Base-by-base conservation (phyloP, 2,329 filamentous ascomycete species). In the Immersiporthe knoxdaviesiana region DNA sequence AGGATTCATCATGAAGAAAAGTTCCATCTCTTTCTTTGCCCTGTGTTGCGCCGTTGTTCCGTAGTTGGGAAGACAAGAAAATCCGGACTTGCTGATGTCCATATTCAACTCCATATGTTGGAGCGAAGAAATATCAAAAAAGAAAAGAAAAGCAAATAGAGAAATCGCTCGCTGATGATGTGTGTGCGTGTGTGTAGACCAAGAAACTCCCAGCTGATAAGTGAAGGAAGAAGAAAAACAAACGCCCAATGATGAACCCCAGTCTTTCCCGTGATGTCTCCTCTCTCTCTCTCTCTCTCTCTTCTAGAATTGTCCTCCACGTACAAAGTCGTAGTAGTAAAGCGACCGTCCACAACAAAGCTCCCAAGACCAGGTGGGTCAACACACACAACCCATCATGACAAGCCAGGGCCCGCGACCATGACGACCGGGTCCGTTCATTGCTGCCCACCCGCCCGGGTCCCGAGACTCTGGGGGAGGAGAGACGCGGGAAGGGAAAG, bases 401-500 rank as follows among this genome's bases (percentile, higher is more conserved):
- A n/a, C n/a, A 35, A 35, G 4, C 35, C 35, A 12, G 39, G 30
- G 24, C 27, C 52, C 16, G 35, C 54, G 4, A 30, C 27, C 54
- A 21, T 24, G 8, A 16, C 54, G 27, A 2, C 30, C 16, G 30
- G 18, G 16, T 16, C 54, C 27, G 14, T 32, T 21, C 30, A 32
- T 32, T n/a, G n/a, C n/a, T n/a, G 30, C 16, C 16, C 10, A 14
- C 24, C 24, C 12, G 8, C 56, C 56, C 56, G 30, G 30, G 56
- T 59, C 30, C 56, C 56, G 56, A 59, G 56, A 30, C 56, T 59
- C 56, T 37, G 30, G 56, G 32, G 11, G 35, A n/a, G n/a, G n/a
- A n/a, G n/a, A n/a, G n/a, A n/a, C 35, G 35, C 35, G 35, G 35
- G 35, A 35, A 35, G 35, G 35, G 35, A 35, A 35, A 35, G 35